A percentile compares a stretch with the other conserved stretches of the same genome.
Conservation (phyloP, 2,329 filamentous ascomycete species). For the Colletotrichum euphorbiae region DNA sequence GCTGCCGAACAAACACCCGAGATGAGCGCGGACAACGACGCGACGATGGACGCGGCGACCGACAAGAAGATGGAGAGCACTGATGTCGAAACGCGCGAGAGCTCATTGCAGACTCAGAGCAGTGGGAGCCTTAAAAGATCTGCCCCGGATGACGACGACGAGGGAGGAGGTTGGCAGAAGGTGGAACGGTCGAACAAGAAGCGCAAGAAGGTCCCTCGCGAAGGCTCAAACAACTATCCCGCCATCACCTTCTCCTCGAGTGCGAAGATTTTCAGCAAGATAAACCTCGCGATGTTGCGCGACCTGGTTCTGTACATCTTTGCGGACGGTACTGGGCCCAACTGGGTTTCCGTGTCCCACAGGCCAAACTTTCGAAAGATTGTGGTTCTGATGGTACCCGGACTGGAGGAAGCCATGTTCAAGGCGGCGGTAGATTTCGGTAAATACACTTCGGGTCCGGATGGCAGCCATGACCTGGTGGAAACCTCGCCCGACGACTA, state of each 20-base stretch:
- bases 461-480: constrained; percentile 43
- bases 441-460: constrained; percentile 52
- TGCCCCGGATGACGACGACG: constrained; percentile 53
- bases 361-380: constrained; percentile 79
- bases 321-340: constrained; percentile 72
- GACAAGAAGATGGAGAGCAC: neutral
- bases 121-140: constrained; percentile 61
- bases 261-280: constrained; percentile 69
- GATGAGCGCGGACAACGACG: neutral
- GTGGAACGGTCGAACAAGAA: constrained; percentile 68
- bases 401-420: constrained; percentile 92
- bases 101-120: constrained; percentile 44
- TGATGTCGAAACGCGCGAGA: constrained; percentile 12
- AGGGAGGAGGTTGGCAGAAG: constrained; percentile 65
- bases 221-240: constrained; percentile 68
- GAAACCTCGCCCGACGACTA: constrained; percentile 68
- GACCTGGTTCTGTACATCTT: constrained; percentile 75
- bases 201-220: constrained; percentile 69
- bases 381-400: constrained; percentile 91
- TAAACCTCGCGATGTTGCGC: constrained; percentile 72
- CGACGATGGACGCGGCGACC: neutral
- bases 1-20: constrained; percentile 9
- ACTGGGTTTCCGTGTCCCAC: constrained; percentile 73
- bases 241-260: constrained; percentile 68
- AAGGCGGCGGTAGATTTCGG: constrained; percentile 66